Evolutionary conservation across 2,329 filamentous ascomycete genomes (phyloP).

Genomic region (Monilinia vaccinii-corymbosi): DNA sequence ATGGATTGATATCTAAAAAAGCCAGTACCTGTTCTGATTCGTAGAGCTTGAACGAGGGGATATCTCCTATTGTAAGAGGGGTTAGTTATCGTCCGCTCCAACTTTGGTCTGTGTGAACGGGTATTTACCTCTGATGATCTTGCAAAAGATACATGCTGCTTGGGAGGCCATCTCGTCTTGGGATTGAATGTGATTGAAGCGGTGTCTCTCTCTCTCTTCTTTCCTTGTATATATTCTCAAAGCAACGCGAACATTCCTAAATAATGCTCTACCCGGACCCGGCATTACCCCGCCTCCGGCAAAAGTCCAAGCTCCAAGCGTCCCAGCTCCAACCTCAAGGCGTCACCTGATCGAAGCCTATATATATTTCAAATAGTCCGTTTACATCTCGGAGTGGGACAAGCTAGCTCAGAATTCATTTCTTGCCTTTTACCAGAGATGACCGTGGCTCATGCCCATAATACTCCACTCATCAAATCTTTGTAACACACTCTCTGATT

Average conservation of each 20-base stretch:
- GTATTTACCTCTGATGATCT: slow-evolving; percentile 76
- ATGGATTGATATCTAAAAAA: slow-evolving; percentile 90
- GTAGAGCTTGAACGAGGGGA: slow-evolving; percentile 92
- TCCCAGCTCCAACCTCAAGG: not conserved
- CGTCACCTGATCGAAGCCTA: not conserved
- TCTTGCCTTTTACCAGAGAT: slow-evolving; percentile 34
- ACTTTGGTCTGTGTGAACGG: not conserved
- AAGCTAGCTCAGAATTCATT: slow-evolving; percentile 32
- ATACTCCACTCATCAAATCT: slow-evolving; percentile 44
- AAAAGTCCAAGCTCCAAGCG: not conserved
- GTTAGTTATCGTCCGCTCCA: slow-evolving; percentile 9
- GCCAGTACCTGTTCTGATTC: slow-evolving; percentile 90
- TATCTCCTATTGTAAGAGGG: slow-evolving; percentile 57
- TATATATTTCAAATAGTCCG: slow-evolving; percentile 11
- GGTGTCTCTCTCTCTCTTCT: not conserved
- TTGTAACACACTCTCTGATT: slow-evolving; percentile 34
- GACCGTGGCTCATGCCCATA: slow-evolving; percentile 36
- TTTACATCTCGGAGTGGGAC: slow-evolving; percentile 27
- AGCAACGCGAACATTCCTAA: not conserved
- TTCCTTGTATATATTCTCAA: not conserved
- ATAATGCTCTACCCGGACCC: not conserved
- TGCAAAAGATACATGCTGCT: slow-evolving; percentile 89
- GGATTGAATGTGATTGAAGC: not conserved
- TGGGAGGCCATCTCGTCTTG: not conserved
- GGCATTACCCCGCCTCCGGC: not conserved